These are phyloP conservation scores for Phascolomyces articulosus DNA, from an alignment of 371 early-diverging fungal genomes.

Conservation along the genomic window DNA sequence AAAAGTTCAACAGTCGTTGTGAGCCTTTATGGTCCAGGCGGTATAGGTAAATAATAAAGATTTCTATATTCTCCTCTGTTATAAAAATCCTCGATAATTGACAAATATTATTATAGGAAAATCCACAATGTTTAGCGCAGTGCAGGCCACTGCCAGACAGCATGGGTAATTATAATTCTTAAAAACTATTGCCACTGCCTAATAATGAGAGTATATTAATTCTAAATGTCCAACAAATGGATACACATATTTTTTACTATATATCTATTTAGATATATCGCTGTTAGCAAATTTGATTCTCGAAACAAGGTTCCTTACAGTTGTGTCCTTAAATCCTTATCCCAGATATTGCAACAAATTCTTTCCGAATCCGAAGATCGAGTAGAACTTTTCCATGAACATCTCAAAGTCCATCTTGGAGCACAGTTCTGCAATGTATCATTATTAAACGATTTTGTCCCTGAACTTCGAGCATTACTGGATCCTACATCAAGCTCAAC, in stretches of 20 bases:
- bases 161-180: constrained; percentile 29
- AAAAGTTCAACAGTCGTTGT: constrained; percentile 14
- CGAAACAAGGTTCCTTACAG: constrained; percentile 46
- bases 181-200: too few species aligned
- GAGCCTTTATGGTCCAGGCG: constrained; percentile 41
- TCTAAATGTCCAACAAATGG: too few species aligned
- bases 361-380: constrained; percentile 47
- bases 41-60: constrained; percentile 16
- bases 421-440: constrained; percentile 40
- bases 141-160: constrained; percentile 41
- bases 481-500: constrained; percentile 9
- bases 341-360: constrained; percentile 48
- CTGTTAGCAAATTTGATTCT: constrained; percentile 41
- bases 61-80: too few species aligned
- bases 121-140: constrained; percentile 42
- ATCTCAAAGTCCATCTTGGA: constrained; percentile 35
- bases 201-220: neutral
- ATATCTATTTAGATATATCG: constrained; percentile 33
- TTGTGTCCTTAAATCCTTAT: constrained; percentile 40
- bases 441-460: constrained; percentile 37
- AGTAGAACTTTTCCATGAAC: constrained; percentile 34
- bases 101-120: constrained; percentile 33
- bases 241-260: too few species aligned
- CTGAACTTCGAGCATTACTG: constrained; percentile 40
- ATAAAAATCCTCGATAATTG: too few species aligned